Percentiles rank a stretch among this genome's conserved stretches.
Conservation (phyloP, 768 basidiomycete genomes). For the Mycena filopes region DNA sequence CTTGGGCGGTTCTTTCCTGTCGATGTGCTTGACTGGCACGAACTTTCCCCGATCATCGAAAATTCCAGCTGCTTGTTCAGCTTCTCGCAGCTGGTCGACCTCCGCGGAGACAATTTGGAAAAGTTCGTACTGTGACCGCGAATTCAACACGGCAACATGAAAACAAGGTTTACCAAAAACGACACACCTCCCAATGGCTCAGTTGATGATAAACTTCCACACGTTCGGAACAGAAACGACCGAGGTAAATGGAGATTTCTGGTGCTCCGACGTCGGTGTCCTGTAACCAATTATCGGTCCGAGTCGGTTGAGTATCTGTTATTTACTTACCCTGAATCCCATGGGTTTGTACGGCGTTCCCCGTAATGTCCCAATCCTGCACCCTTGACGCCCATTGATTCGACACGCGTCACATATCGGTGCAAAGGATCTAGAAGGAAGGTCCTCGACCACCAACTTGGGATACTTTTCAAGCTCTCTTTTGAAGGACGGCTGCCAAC, state of each 20-base stretch:
- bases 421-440: constrained; percentile 50
- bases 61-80: constrained; percentile 45
- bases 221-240: constrained; percentile 82
- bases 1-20: constrained; percentile 67
- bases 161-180: constrained; percentile 8
- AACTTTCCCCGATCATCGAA: constrained; percentile 45
- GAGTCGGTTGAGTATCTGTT: neutral
- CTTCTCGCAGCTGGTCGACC: constrained; percentile 62
- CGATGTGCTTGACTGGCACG: constrained; percentile 66
- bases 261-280: constrained; percentile 15
- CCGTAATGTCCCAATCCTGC: constrained; percentile 69
- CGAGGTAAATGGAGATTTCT: constrained; percentile 61
- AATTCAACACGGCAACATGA: constrained; percentile 25
- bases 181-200: constrained; percentile 84
- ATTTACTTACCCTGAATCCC: constrained; percentile 71
- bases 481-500: constrained; percentile 82
- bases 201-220: constrained; percentile 76
- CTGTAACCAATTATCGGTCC: constrained; percentile 14
- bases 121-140: constrained; percentile 64
- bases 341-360: constrained; percentile 77
- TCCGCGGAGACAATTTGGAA: constrained; percentile 69
- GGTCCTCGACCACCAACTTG: constrained; percentile 65
- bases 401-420: constrained; percentile 87
- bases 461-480: constrained; percentile 74
- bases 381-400: constrained; percentile 52